Percentiles rank a stretch among this genome's conserved stretches.
Evolutionary conservation across 192 early-diverging fungal species (phyloP).

Genomic region (Jimgerdemannia lactiflua): DNA sequence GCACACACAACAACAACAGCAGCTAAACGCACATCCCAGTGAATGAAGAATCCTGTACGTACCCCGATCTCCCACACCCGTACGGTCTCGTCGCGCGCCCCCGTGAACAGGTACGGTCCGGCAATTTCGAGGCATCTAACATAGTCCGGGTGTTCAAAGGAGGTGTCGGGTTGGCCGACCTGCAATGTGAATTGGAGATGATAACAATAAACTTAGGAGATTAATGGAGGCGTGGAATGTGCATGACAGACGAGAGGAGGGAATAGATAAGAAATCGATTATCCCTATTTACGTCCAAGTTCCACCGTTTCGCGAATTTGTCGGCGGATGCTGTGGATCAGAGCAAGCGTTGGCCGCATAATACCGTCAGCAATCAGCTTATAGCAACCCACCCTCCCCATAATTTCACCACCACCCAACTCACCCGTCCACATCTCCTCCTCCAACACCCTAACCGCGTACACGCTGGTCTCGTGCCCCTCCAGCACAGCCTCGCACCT

Average conservation of each 20-base stretch:
- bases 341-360: not conserved
- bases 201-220: conserved; percentile 12
- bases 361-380: not conserved
- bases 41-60: conserved; percentile 21
- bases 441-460: conserved; percentile 56
- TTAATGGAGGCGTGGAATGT: not conserved
- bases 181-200: conserved; percentile 30
- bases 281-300: conserved; percentile 61
- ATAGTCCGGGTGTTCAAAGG: conserved; percentile 77
- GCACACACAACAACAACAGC: too few species aligned
- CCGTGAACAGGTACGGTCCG: conserved; percentile 77
- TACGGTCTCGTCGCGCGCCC: conserved; percentile 80
- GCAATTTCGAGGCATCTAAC: conserved; percentile 67
- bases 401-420: not conserved
- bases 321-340: conserved; percentile 76
- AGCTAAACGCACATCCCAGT: too few species aligned
- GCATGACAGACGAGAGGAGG: not conserved
- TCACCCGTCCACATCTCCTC: conserved; percentile 77
- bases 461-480: conserved; percentile 84
- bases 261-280: not conserved
- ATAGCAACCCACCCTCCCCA: not conserved
- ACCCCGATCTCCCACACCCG: conserved; percentile 88
- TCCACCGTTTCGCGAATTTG: conserved; percentile 85
- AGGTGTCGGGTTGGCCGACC: conserved; percentile 68
- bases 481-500: conserved; percentile 42